Evolutionary conservation across 2,329 filamentous ascomycete species (phyloP).

Genomic region (Nakataea oryzae): DNA sequence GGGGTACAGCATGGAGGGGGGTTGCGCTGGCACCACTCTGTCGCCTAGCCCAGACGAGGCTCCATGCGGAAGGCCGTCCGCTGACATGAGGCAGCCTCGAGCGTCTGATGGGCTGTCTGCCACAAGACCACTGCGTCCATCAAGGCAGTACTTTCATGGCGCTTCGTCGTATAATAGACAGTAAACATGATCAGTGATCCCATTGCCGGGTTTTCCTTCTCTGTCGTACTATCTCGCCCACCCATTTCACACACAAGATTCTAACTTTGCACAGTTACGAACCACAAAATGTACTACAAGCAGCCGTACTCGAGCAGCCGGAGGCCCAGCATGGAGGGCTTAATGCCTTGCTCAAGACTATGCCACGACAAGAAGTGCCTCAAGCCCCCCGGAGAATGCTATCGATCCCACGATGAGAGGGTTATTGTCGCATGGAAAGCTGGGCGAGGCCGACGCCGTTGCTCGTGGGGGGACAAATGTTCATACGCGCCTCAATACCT

Average conservation of each 20-base stretch:
- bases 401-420: neutral
- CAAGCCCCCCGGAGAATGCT: neutral
- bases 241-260: neutral
- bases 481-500: neutral
- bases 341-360: neutral
- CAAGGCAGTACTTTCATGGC: neutral
- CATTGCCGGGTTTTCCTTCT: neutral
- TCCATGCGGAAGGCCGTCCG: neutral
- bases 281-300: neutral
- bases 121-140: neutral
- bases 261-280: neutral
- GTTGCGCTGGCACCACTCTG: neutral
- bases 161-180: neutral
- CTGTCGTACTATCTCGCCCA: neutral
- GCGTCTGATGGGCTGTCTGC: neutral
- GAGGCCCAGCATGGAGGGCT: neutral
- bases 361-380: neutral
- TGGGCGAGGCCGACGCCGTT: neutral
- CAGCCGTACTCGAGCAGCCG: neutral
- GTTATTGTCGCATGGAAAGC: neutral
- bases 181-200: neutral
- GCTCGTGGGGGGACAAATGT: neutral
- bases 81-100: neutral
- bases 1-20: neutral
- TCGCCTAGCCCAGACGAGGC: neutral